These are phyloP conservation scores for cucumber (Cucumis sativus) DNA, from an alignment of 306 rosid genomes.

Conservation along the genomic window Cucumber_9930_V3 NC_026655.2:525501-526000, in stretches of 20 bases:
- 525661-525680: too few relatives aligned
- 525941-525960: not conserved
- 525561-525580: too few relatives aligned
- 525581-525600: too few relatives aligned
- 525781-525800: not conserved
- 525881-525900: not conserved
- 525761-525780: too few relatives aligned
- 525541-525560: too few relatives aligned
- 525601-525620: too few relatives aligned
- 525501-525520: too few relatives aligned
- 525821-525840: not conserved
- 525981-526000: not conserved
- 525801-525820: conserved; percentile 1
- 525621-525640: too few relatives aligned
- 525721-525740: not conserved
- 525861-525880: not conserved
- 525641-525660: too few relatives aligned
- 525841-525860: not conserved
- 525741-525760: not conserved
- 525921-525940: too few relatives aligned
- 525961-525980: not conserved
- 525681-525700: not conserved
- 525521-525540: too few relatives aligned
- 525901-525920: too few relatives aligned
- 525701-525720: not conserved